Base-by-base conservation (phyloP, 2,329 filamentous ascomycete species). In the Penicillium occitanis region DNA sequence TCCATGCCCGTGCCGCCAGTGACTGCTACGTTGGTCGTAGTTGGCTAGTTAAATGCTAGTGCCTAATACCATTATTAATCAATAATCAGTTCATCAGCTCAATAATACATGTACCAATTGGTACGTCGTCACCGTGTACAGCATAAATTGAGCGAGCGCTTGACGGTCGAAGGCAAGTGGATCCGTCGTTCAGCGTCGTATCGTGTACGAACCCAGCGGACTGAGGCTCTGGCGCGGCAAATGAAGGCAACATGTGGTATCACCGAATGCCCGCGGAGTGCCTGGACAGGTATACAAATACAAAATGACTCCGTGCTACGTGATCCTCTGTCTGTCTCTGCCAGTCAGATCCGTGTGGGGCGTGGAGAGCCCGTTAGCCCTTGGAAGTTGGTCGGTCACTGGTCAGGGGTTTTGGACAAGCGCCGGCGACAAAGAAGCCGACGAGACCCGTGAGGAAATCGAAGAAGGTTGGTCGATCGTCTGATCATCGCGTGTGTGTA, bases 151-250 rank as follows among this genome's bases (percentile, higher is more conserved):
- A 53, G 50, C 50, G 14, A 53, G 50, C 28, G 50, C 51, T 55
- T 35, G 51, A 57, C 33, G 33, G 53, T 37, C 51, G 5, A 37
- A 40, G 30, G 30, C 30, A 57, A 22, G 58, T 61, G 58, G 28
- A 61, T 46, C 58, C 1, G 25, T 61, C 37, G 25, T 46, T 48
- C 37, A 33, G 14, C 14, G 46, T 42, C n/a, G 30, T 53, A 30
- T 28, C 22, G 25, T n/a, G 30, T 13, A 53, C 48, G 8, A n/a
- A 44, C 51, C 11, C 30, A 30, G 28, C 25, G 14, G 25, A 51
- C 33, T 57, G 61, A 63, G 61, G 61, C 61, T 63, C 61, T 63
- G 61, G 50, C 50, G 61, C 60, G 60, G 60, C 60, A 51, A 50
- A 19, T 48, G n/a, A 57, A 44, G 57, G 11, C 57, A 60, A 44